Evolutionary conservation across 768 basidiomycete genomes (phyloP).

Genomic region (Nevesoporus exiguus): DNA sequence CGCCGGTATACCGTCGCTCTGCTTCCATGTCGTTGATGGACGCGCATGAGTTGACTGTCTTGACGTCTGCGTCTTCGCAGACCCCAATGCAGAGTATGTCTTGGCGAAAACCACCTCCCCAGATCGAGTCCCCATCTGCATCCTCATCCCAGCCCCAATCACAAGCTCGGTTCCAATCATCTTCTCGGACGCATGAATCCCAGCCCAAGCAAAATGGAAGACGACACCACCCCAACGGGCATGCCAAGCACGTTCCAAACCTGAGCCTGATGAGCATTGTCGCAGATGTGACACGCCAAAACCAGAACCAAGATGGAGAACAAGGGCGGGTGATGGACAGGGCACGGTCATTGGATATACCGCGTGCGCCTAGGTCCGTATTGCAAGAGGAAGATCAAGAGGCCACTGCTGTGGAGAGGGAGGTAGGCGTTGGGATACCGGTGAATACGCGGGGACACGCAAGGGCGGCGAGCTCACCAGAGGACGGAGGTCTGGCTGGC

Average conservation of each 20-base stretch:
- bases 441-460: not conserved
- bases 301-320: conserved; percentile 24
- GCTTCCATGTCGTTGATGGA: conserved; percentile 14
- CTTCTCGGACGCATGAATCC: not conserved
- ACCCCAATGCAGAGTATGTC: not conserved
- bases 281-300: conserved; percentile 50
- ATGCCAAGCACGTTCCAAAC: conserved; percentile 7
- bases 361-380: conserved; percentile 17
- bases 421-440: too few species aligned
- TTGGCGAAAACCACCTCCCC: conserved; percentile 11
- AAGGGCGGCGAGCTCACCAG: not conserved
- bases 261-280: conserved; percentile 66
- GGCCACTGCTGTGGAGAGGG: not conserved
- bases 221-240: conserved; percentile 14
- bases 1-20: conserved; percentile 9
- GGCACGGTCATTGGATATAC: conserved; percentile 24
- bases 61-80: not conserved
- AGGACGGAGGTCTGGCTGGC: not conserved
- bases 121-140: not conserved
- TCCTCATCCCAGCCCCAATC: not conserved
- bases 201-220: conserved; percentile 8
- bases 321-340: not conserved
- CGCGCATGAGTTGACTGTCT: not conserved
- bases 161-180: not conserved
- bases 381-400: not conserved